These are phyloP conservation scores for Linderina pennispora DNA, from an alignment of 192 early-diverging fungal genomes.

Conservation along the genomic window DNA sequence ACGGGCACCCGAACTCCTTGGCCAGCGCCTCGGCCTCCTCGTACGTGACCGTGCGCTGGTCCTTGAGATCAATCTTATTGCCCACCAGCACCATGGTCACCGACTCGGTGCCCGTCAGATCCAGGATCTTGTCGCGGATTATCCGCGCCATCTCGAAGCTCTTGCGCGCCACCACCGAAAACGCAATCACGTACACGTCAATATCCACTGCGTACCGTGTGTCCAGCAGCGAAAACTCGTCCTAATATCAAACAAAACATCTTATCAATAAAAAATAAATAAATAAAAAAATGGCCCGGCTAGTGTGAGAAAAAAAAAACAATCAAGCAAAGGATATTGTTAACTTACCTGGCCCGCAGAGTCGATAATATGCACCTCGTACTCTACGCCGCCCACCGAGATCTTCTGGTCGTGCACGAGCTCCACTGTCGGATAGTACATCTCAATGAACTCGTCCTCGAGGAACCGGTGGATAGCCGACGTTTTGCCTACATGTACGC, in stretches of 20 bases:
- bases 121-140: constrained; percentile 91
- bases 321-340: not conserved
- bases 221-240: constrained; percentile 92
- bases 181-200: constrained; percentile 93
- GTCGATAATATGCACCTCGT: constrained; percentile 86
- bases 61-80: constrained; percentile 85
- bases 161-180: constrained; percentile 78
- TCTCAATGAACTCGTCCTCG: constrained; percentile 84
- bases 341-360: constrained; percentile 85
- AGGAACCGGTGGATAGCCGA: constrained; percentile 91
- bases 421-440: constrained; percentile 95
- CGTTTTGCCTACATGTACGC: constrained; percentile 60
- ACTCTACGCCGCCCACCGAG: constrained; percentile 75
- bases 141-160: constrained; percentile 88
- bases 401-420: constrained; percentile 86
- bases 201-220: constrained; percentile 84
- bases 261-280: too few species aligned
- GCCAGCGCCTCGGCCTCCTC: constrained; percentile 78
- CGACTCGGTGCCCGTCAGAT: constrained; percentile 83
- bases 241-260: constrained; percentile 45
- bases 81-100: constrained; percentile 89
- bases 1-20: constrained; percentile 77
- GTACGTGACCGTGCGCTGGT: constrained; percentile 59
- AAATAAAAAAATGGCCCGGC: too few species aligned
- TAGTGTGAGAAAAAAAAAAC: not conserved